Conservation (phyloP, 208 protist genomes). For the Crithidia acanthocephali region DNA sequence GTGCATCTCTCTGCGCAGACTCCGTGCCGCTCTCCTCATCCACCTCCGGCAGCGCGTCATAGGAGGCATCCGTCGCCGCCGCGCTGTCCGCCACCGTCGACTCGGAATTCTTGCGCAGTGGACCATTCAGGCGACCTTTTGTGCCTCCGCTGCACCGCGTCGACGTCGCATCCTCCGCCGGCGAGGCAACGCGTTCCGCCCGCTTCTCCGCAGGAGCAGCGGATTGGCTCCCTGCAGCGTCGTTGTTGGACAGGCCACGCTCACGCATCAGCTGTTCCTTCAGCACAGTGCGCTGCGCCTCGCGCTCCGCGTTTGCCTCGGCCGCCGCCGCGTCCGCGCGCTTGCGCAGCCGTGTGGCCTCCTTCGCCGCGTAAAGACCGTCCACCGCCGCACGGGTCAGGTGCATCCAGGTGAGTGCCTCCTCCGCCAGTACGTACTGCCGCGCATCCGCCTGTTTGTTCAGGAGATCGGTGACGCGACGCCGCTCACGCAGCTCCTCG, state of each 20-base stretch:
- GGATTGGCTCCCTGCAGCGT: background rate
- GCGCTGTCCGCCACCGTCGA: slow-evolving; percentile 21
- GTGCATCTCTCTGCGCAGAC: background rate
- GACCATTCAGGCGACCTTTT: background rate
- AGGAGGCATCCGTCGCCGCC: background rate
- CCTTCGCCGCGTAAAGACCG: slow-evolving; percentile 38
- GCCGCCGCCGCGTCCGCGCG: slow-evolving; percentile 13
- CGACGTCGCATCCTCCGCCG: too few species aligned
- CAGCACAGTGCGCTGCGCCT: slow-evolving; percentile 10
- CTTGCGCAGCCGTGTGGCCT: slow-evolving; percentile 18
- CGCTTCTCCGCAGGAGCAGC: too few species aligned
- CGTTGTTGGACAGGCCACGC: background rate
- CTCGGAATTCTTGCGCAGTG: slow-evolving; percentile 1
- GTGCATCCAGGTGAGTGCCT: slow-evolving; percentile 46
- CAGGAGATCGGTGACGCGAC: slow-evolving; percentile 26
- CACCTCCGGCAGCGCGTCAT: background rate
- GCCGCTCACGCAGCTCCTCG: slow-evolving; percentile 24
- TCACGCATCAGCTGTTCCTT: slow-evolving; percentile 22
- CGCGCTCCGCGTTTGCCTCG: slow-evolving; percentile 16
- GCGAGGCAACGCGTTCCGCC: too few species aligned
- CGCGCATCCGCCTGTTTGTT: slow-evolving; percentile 34
- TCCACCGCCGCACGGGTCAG: slow-evolving; percentile 40
- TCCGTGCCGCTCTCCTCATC: background rate
- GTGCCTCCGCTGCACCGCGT: background rate
- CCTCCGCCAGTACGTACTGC: slow-evolving; percentile 45